These are phyloP conservation scores for Nigrospora osmanthi DNA, from an alignment of 2,329 filamentous ascomycete genomes.

Conservation along the genomic window DNA sequence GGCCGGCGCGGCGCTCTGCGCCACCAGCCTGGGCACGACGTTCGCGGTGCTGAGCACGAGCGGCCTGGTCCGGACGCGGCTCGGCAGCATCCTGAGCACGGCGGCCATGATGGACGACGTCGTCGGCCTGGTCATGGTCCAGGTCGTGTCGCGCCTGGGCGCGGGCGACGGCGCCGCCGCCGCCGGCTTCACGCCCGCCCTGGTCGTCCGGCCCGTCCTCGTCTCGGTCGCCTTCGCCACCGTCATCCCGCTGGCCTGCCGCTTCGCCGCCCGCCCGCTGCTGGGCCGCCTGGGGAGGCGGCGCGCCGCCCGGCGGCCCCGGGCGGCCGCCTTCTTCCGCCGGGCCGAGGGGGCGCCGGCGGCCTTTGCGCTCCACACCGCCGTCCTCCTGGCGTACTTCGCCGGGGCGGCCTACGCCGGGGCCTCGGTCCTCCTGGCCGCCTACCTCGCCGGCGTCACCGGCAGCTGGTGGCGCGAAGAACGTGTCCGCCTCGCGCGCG, in stretches of 20 bases:
- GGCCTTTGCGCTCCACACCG: conserved; percentile 37
- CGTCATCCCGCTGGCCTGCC: conserved; percentile 36
- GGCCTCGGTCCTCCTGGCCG: conserved; percentile 54
- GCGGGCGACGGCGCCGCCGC: conserved; percentile 4
- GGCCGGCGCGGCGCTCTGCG: conserved; percentile 65
- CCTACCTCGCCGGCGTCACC: conserved; percentile 52
- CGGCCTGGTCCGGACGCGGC: conserved; percentile 31
- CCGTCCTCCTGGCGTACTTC: conserved; percentile 40
- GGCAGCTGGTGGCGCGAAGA: conserved; percentile 52
- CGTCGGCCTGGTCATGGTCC: conserved; percentile 67
- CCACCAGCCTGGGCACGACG: conserved; percentile 67
- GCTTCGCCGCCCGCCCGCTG: conserved; percentile 32
- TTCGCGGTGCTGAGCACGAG: conserved; percentile 48
- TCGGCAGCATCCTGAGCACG: conserved; percentile 56
- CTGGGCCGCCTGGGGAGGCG: conserved; percentile 24
- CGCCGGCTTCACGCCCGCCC: conserved; percentile 17
- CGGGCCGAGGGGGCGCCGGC: conserved; percentile 22
- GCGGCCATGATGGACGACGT: conserved; percentile 82
- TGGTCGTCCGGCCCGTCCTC: conserved; percentile 35
- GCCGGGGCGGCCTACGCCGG: conserved; percentile 49
- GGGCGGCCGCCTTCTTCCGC: conserved; percentile 8
- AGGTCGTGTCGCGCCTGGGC: conserved; percentile 62
- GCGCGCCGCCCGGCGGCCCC: conserved; percentile 14
- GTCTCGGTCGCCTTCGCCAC: conserved; percentile 44
- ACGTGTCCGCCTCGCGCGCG: neutral